Base-by-base conservation (phyloP, 2,329 filamentous ascomycete genomes). In the Aurifilum marmelostoma region DNA sequence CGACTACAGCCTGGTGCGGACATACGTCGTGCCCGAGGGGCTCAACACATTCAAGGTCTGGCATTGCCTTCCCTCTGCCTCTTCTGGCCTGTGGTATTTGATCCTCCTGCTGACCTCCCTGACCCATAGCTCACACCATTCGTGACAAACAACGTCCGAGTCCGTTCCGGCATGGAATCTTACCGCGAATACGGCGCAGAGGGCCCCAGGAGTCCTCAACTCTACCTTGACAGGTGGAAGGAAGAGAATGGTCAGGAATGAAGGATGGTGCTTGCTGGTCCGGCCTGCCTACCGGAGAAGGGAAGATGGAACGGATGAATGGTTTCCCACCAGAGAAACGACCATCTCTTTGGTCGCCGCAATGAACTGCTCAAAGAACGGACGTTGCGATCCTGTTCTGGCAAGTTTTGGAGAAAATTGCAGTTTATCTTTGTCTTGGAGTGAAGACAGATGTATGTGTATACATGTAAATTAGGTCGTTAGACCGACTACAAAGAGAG, bases 1-100 rank as follows among this genome's bases (percentile, higher is more conserved):
- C 73, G 92, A 98, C 73, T 97, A 87, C 86, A 81, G 84, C 67
- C 97, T 97, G 82, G 93, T 98, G 76, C 90, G 95, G 80, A 97
- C 94, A 67, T 99, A 94, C 79, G 91, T 92, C 67, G 92, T 92
- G 74, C 94, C 95, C 0, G 80, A 88, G 52, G 84, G 85, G 61
- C 79, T 97, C 70, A 84, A 85, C 32, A 85, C 86, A 7, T 96
- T 92, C 81, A 91, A 91, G 83, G 94, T 96, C n/a, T n/a, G n/a
- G 80, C 32, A 83, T 73, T 21, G 16, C 16, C 37, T 39, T 14
- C 34, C 34, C 59, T 41, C 27, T 0, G 59, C 41, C 16, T 11
- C n/a, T 16, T 47, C 43, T 47, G 2, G 21, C 7, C 43, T 16
- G 21, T 47, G 18, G n/a, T n/a, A 21, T 34, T 4, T 34, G 34